These are phyloP conservation scores for Lecanosticta acicola DNA, from an alignment of 2,329 filamentous ascomycete genomes.

Conservation along the genomic window DNA sequence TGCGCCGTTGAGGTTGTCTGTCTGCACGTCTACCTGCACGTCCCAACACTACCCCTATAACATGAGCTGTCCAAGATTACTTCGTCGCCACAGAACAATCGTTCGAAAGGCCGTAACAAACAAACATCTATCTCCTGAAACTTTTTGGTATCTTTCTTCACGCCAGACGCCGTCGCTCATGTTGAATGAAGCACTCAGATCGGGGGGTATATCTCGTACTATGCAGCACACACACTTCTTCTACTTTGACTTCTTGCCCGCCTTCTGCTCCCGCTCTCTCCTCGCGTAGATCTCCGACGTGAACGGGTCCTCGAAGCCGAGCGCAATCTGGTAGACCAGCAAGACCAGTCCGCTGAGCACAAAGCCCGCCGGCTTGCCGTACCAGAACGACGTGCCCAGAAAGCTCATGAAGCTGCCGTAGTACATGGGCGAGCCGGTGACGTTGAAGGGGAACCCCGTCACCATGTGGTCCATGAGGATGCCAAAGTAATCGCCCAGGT, in stretches of 20 bases:
- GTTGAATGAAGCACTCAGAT: conserved; percentile 28
- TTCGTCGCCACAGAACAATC: background rate
- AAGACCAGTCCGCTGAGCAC: conserved; percentile 70
- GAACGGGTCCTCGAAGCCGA: conserved; percentile 89
- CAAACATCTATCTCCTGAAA: background rate
- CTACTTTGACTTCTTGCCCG: conserved; percentile 21
- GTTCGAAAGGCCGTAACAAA: too few species aligned
- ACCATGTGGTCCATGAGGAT: conserved; percentile 95
- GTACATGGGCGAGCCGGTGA: conserved; percentile 92
- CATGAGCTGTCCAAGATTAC: background rate
- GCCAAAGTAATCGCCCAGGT: conserved; percentile 96
- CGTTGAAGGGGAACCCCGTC: conserved; percentile 91
- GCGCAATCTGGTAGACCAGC: conserved; percentile 71
- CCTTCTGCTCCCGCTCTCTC: conserved; percentile 53
- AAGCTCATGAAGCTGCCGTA: conserved; percentile 91
- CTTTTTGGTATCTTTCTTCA: conserved; percentile 1
- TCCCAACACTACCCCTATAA: too few species aligned
- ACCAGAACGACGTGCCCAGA: conserved; percentile 76
- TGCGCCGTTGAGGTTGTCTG: too few species aligned
- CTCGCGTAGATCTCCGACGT: conserved; percentile 89
- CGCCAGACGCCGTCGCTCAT: conserved; percentile 22
- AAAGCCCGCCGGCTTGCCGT: conserved; percentile 80
- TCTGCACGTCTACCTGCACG: too few species aligned
- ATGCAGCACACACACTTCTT: background rate
- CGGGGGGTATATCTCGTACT: background rate